Percentiles rank a stretch among this genome's conserved stretches.
Evolutionary conservation across 2,329 filamentous ascomycete genomes (phyloP).

Genomic region (Venturiaceae sp.): DNA sequence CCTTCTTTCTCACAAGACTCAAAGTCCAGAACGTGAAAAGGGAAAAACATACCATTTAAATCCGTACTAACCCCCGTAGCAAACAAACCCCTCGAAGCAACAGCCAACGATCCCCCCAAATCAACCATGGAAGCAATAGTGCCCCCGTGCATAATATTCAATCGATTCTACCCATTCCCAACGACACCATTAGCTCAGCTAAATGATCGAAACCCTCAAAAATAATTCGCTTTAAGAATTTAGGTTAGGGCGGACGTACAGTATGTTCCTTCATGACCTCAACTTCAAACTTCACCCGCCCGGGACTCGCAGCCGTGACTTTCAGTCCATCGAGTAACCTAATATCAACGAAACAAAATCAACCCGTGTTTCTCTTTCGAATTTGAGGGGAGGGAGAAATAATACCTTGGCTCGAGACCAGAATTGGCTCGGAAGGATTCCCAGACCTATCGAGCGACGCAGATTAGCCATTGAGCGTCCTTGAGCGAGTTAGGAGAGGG

Average conservation of each 20-base stretch:
- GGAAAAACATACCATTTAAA: slow-evolving; percentile 39
- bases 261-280: slow-evolving; percentile 68
- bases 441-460: slow-evolving; percentile 51
- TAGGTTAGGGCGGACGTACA: slow-evolving; percentile 29
- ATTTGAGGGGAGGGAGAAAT: background rate
- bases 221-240: too few relatives aligned
- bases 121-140: slow-evolving; percentile 70
- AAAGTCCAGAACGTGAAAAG: background rate
- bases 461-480: background rate
- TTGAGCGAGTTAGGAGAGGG: background rate
- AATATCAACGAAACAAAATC: slow-evolving; percentile 3
- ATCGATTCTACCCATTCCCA: slow-evolving; percentile 61
- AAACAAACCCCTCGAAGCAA: slow-evolving; percentile 55
- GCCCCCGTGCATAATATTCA: slow-evolving; percentile 68
- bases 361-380: background rate
- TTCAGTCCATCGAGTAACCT: slow-evolving; percentile 37
- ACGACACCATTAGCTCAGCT: background rate
- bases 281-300: slow-evolving; percentile 66
- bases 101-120: slow-evolving; percentile 55
- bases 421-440: slow-evolving; percentile 79
- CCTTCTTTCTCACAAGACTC: background rate
- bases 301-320: slow-evolving; percentile 53
- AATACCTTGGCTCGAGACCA: slow-evolving; percentile 77
- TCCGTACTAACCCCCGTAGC: slow-evolving; percentile 59
- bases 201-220: background rate